Base-by-base conservation (phyloP, 306 rosid species). In the Casuarina equisetifolia region DNA sequence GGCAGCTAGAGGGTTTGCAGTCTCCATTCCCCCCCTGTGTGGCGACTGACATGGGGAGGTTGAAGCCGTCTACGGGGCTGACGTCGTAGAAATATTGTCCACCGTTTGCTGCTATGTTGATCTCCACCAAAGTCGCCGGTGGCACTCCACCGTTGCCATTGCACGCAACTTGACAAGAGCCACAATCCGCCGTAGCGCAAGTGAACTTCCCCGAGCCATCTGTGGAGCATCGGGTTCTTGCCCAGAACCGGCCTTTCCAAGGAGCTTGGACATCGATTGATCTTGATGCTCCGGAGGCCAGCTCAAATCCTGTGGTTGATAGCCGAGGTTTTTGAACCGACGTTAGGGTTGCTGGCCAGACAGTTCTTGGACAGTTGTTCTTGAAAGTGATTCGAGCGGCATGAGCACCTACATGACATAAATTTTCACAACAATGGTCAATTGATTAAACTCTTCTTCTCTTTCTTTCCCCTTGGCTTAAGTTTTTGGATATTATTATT, bases 311-410 rank as follows among this genome's bases (percentile, higher is more conserved):
- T 3, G 86, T 82, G n/a, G 78, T 43, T 25, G 84, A 57, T 38
- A 77, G 40, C 57, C 76, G 86, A 5, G 84, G 83, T 51, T 35
- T 75, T 11, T 76, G 74, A 3, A 7, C 69, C 12, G 81, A 48
- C 5, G 86, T 76, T 59, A 82, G 75, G 73, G 76, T 72, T 54
- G 77, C 89, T 4, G 86, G 89, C 89, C 89, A 85, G 7, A 85
- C 35, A 17, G 84, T 52, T 44, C 12, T 54, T 3, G 73, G 50
- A 50, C 89, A 82, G 3, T 85, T 85, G 76, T 82, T 85, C 59
- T 9, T 74, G 10, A 85, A 39, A 11, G 78, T 66, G 67, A 85
- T 58, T 12, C 55, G 64, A 36, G 79, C 85, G 15, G 85, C 58
- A 6, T 81, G 67, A 4, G 59, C 45, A 40, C 35, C 35, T 66